Base-by-base conservation (phyloP, 2,329 filamentous ascomycete genomes). In the Cladosporium sp. region DNA sequence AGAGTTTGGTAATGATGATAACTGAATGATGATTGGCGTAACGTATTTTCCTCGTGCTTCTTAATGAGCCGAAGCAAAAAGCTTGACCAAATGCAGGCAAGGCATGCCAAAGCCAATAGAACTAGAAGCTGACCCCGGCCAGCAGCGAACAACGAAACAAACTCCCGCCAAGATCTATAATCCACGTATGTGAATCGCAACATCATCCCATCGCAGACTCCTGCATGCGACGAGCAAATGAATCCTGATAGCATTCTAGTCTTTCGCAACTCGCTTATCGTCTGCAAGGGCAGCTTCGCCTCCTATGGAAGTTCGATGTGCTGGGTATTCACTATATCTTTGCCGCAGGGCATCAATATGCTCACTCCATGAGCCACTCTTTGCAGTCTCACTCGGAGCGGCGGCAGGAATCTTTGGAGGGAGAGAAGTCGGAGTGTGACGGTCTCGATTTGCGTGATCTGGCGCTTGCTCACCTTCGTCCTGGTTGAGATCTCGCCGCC, bases 311-410 rank as follows among this genome's bases (percentile, higher is more conserved):
- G 36, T 35, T 15, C 52, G 53, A 15, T 50, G 47, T 8, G 32
- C 17, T 3, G 59, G 39, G 32, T 62, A 65, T 24, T 66, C 59
- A 24, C 56, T 60, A 28, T 64, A 47, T 20, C 65, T 61, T 32
- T 59, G 63, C 48, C 61, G 57, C 25, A 60, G 57, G 39, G 58
- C 57, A 39, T 62, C 65, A 36, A 64, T 62, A 12, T 57, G 44
- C 24, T 49, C 47, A 13, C 54, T 57, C 35, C 37, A 49, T 10
- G 54, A 50, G 17, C 28, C 28, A 13, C 44, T 24, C 7, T 22
- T 22, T 19, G 52, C 34, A 22, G 28, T 42, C 28, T 49, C 44
- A 6, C 54, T 24, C 8, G 22, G 54, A 32, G 34, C 20, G 13
- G 24, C 15, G 20, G 13, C 19, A 8, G 24, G 13, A 15, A 7